Conservation (phyloP, 2,329 filamentous ascomycete genomes). For the Trichoderma sp. region DNA sequence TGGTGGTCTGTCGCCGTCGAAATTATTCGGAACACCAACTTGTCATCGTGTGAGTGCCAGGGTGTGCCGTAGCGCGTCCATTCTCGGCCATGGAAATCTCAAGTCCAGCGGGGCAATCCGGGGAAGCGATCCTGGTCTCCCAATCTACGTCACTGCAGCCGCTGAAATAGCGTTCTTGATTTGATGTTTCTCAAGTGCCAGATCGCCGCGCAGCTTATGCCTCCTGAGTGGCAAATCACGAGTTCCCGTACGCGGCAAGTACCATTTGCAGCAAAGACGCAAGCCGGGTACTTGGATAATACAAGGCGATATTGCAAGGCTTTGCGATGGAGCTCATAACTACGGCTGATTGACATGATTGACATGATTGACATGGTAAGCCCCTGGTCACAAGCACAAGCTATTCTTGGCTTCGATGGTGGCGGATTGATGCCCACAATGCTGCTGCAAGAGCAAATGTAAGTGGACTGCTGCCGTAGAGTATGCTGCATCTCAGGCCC, state of each 20-base stretch:
- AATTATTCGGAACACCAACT: not conserved
- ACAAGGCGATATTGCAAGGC: not conserved
- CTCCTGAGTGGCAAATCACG: not conserved
- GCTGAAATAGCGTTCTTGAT: not conserved
- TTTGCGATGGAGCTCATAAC: not conserved
- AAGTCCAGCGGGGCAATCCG: conserved; percentile 14
- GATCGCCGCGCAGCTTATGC: not conserved
- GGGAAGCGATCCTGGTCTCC: not conserved
- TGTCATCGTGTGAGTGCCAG: not conserved
- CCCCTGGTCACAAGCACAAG: not conserved
- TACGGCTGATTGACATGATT: not conserved
- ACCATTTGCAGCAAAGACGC: not conserved
- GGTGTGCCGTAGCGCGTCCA: not conserved
- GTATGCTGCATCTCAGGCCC: not conserved
- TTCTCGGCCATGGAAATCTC: not conserved
- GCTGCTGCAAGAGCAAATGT: not conserved
- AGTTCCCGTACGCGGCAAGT: not conserved
- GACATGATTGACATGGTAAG: not conserved
- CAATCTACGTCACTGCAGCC: conserved; percentile 14
- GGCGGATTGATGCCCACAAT: not conserved
- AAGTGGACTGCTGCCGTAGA: not conserved
- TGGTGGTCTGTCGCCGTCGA: not conserved
- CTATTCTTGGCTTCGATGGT: not conserved
- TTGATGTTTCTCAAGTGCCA: not conserved
- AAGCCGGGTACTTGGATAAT: not conserved